phyloP scores from a whole-genome alignment of 2,329 filamentous ascomycete species.

The Claviceps sp. region DNA sequence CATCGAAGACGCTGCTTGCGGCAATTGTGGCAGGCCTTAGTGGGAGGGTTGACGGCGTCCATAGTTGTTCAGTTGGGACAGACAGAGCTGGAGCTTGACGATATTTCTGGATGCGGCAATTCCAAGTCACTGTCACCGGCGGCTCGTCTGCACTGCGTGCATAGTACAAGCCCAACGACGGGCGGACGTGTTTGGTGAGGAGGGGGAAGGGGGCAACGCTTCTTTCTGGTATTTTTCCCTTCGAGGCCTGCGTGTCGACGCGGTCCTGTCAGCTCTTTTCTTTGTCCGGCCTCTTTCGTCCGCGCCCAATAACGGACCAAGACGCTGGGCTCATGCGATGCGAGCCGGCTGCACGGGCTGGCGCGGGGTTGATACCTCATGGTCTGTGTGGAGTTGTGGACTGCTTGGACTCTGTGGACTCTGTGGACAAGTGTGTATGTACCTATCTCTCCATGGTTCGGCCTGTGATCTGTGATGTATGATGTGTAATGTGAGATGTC shows the following conservation, averaged over 20 bases:
- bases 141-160: conserved; percentile 4
- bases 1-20: conserved; percentile 38
- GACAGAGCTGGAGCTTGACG: neutral
- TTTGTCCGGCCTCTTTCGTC: neutral
- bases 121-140: conserved; percentile 3
- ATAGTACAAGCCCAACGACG: conserved; percentile 2
- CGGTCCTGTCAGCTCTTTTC: neutral
- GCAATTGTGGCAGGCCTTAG: conserved; percentile 38
- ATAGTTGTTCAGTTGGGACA: conserved; percentile 1
- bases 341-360: neutral
- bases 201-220: neutral
- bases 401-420: no score
- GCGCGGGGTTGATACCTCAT: neutral
- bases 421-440: no score
- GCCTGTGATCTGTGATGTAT: neutral
- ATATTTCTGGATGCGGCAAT: conserved; percentile 1
- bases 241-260: neutral
- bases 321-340: neutral
- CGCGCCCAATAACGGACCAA: no score
- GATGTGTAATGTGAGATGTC: neutral
- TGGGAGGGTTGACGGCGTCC: conserved; percentile 11
- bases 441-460: no score
- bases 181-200: conserved; percentile 1
- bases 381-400: neutral
- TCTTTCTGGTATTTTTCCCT: neutral